Percentiles rank a stretch among this genome's conserved stretches.
Evolutionary conservation across 805 yeast species (phyloP).

Genomic region (Metschnikowia cerradonensis): DNA sequence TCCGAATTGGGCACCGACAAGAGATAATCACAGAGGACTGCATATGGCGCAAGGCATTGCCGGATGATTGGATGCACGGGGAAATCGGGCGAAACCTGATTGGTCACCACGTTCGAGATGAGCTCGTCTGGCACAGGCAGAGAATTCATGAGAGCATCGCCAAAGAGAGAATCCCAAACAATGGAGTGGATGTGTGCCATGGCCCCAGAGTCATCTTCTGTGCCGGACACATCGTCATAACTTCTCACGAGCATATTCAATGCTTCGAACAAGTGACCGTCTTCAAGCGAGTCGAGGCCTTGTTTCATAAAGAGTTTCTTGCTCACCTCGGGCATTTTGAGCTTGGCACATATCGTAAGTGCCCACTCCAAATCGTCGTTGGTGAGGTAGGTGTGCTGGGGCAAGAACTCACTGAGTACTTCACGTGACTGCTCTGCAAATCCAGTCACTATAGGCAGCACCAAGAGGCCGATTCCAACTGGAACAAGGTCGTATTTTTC

Average conservation of each 20-base stretch:
- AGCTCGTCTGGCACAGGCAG: conserved; percentile 54
- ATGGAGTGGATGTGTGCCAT: conserved; percentile 46
- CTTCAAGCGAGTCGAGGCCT: conserved; percentile 46
- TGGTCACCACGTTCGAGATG: conserved; percentile 45
- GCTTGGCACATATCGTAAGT: conserved; percentile 64
- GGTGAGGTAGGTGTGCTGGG: conserved; percentile 55
- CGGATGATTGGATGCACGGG: conserved; percentile 53
- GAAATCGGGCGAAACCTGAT: conserved; percentile 29
- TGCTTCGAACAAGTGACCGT: conserved; percentile 60
- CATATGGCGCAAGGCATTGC: conserved; percentile 71
- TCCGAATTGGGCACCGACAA: conserved; percentile 19
- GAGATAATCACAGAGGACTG: conserved; percentile 52
- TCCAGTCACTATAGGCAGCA: conserved; percentile 35
- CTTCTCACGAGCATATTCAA: conserved; percentile 61
- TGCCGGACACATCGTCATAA: conserved; percentile 38
- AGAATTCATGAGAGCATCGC: conserved; percentile 51
- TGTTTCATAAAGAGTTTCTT: conserved; percentile 48
- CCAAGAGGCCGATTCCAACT: conserved; percentile 62
- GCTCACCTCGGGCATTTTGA: conserved; percentile 57
- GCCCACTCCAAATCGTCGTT: conserved; percentile 82
- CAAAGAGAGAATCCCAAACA: conserved; percentile 60
- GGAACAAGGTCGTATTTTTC: conserved; percentile 54
- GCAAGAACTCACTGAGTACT: conserved; percentile 54
- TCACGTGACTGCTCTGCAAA: conserved; percentile 18
- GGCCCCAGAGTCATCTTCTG: conserved; percentile 23